Base-by-base conservation (phyloP, 2,329 filamentous ascomycete genomes). In the Onygenales sp. region DNA sequence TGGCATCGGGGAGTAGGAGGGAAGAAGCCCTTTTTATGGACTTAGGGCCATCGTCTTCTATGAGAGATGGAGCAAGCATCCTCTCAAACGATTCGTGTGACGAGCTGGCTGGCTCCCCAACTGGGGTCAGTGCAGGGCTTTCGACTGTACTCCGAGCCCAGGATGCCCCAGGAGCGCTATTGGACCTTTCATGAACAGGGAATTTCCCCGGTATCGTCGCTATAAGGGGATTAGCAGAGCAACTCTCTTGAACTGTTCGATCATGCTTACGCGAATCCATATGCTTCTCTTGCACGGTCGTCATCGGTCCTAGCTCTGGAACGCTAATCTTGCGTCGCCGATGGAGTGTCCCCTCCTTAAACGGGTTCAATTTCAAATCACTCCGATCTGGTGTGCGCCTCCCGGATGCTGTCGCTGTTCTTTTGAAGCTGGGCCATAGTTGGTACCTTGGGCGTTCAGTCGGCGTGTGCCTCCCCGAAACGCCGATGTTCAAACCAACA, bases 121-220 rank as follows among this genome's bases (percentile, higher is more conserved):
- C 51, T 21, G 56, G 53, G 10, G 52, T 44, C 7, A 54, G 50
- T 9, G 54, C 45, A 48, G 21, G 54, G 38, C 52, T 39, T 52
- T 54, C 51, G 50, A 48, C 53, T 43, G 50, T 52, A 39, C 36
- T 56, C 11, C 47, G 52, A 9, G 54, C 52, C 42, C 50, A 50
- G 31, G 56, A 54, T n/a, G 49, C 47, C 13, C 55, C 57, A 11
- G 62, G 61, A 10, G 58, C 62, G 51, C 62, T 66, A 44, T 59
- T 57, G 17, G 63, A 64, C 52, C 63, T 56, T 35, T 63, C 62
- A 54, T 61, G 59, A 32, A 60, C 41, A 8, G 59, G 62, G 53
- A 58, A 61, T 45, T 56, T 57, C n/a, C 59, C 63, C 5, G 64
- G 63, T 43, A 65, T 62, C 17, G 64, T 65, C 49, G 64, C 64